Conservation (phyloP, 2,329 filamentous ascomycete genomes). For the Boeremia exigua region DNA sequence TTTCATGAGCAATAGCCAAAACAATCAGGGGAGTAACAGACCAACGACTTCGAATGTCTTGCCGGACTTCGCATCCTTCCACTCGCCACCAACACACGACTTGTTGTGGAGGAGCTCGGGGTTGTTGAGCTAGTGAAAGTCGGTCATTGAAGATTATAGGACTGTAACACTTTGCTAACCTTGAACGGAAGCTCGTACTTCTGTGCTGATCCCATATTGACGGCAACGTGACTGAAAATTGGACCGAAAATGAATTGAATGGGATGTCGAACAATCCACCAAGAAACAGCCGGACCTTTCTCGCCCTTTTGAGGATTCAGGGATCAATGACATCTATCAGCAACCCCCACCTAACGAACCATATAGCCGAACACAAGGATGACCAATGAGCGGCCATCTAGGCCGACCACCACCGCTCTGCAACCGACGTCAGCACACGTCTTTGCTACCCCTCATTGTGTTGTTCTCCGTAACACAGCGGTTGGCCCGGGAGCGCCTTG, state of each 20-base stretch:
- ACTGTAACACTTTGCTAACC: conserved; percentile 30
- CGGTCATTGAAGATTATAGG: neutral
- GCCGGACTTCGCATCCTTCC: conserved; percentile 62
- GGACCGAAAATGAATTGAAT: neutral
- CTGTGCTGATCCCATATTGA: conserved; percentile 30
- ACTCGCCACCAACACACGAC: conserved; percentile 62
- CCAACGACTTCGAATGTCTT: conserved; percentile 64
- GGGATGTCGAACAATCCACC: neutral
- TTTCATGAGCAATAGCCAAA: conserved; percentile 16
- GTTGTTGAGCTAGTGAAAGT: conserved; percentile 56
- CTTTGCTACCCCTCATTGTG: conserved; percentile 13
- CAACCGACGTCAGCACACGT: conserved; percentile 5
- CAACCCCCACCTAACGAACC: conserved; percentile 6
- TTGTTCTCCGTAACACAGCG: conserved; percentile 4
- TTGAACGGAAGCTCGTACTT: conserved; percentile 53
- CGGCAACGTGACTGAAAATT: neutral
- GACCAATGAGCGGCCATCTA: conserved; percentile 13
- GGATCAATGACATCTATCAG: conserved; percentile 6
- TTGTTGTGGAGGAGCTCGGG: conserved; percentile 61
- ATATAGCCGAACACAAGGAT: conserved; percentile 14
- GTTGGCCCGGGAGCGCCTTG: conserved; percentile 3
- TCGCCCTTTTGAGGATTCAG: conserved; percentile 4
- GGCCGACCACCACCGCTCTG: conserved; percentile 15
- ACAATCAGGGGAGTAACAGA: conserved; percentile 26
- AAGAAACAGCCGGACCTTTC: neutral